Conservation (phyloP, 2,329 filamentous ascomycete species). For the Stenocarpella maydis region DNA sequence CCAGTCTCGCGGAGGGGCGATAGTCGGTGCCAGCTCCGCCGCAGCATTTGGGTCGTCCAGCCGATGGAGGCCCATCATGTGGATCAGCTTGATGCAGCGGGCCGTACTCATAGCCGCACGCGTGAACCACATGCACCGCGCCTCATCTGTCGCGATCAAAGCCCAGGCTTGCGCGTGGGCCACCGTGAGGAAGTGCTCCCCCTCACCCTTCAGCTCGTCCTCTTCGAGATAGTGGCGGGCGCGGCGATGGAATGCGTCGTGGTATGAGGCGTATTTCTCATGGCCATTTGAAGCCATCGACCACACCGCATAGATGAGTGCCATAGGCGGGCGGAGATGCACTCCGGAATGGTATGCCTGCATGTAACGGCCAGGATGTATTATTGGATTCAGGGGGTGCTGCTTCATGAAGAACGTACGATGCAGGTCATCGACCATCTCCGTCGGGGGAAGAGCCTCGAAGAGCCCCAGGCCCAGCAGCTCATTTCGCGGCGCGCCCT, state of each 20-base stretch:
- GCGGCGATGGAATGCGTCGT: slow-evolving; percentile 82
- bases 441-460: slow-evolving; percentile 79
- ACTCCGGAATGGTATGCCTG: slow-evolving; percentile 76
- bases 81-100: slow-evolving; percentile 71
- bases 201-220: slow-evolving; percentile 86
- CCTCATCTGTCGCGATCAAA: slow-evolving; percentile 80
- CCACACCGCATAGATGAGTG: slow-evolving; percentile 88
- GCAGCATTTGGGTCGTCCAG: slow-evolving; percentile 72
- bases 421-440: slow-evolving; percentile 86
- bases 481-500: slow-evolving; percentile 57
- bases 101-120: slow-evolving; percentile 85
- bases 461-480: slow-evolving; percentile 83
- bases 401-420: slow-evolving; percentile 78
- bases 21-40: slow-evolving; percentile 69
- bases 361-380: slow-evolving; percentile 80
- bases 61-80: slow-evolving; percentile 87
- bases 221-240: slow-evolving; percentile 83
- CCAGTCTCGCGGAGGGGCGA: slow-evolving; percentile 81
- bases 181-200: slow-evolving; percentile 82
- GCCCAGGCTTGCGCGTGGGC: slow-evolving; percentile 83
- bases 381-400: slow-evolving; percentile 76
- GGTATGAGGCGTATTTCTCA: slow-evolving; percentile 75
- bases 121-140: slow-evolving; percentile 84
- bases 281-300: slow-evolving; percentile 76
- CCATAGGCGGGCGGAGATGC: slow-evolving; percentile 81